These are phyloP conservation scores for Coemansia sp. DNA, from an alignment of 192 early-diverging fungal species.

Conservation along the genomic window DNA sequence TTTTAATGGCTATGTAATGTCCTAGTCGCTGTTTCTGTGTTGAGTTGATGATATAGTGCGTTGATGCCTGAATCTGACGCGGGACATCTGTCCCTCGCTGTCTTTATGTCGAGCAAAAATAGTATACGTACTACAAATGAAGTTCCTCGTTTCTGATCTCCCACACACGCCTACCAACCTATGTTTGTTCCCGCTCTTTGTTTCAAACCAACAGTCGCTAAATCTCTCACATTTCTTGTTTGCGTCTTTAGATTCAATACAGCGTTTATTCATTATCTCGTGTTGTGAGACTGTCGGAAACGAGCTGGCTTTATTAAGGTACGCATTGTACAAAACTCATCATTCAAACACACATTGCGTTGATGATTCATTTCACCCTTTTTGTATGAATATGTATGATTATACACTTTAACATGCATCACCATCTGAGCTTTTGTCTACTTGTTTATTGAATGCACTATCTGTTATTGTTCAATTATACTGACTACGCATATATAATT, in stretches of 20 bases:
- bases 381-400: slow-evolving; percentile 31
- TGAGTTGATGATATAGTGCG: slow-evolving; percentile 51
- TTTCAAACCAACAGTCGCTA: background rate
- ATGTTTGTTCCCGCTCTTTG: background rate
- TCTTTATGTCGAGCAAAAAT: slow-evolving; percentile 44
- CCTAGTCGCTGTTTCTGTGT: slow-evolving; percentile 3
- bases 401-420: slow-evolving; percentile 47
- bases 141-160: slow-evolving; percentile 55
- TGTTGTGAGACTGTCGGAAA: too few relatives aligned
- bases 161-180: background rate
- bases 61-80: slow-evolving; percentile 49
- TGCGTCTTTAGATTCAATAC: background rate
- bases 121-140: slow-evolving; percentile 43
- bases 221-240: background rate
- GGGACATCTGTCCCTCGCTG: slow-evolving; percentile 54
- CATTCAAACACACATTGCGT: slow-evolving; percentile 14
- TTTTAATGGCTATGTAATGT: background rate
- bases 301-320: background rate
- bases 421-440: slow-evolving; percentile 41
- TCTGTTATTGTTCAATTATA: background rate
- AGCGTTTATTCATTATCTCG: background rate
- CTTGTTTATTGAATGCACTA: too few relatives aligned
- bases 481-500: too few relatives aligned
- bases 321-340: background rate
- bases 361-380: slow-evolving; percentile 40